Percentiles rank a stretch among this genome's conserved stretches.
phyloP scores from a whole-genome alignment of 495 filamentous ascomycete species.

The Penicillium robsamsonii region DNA sequence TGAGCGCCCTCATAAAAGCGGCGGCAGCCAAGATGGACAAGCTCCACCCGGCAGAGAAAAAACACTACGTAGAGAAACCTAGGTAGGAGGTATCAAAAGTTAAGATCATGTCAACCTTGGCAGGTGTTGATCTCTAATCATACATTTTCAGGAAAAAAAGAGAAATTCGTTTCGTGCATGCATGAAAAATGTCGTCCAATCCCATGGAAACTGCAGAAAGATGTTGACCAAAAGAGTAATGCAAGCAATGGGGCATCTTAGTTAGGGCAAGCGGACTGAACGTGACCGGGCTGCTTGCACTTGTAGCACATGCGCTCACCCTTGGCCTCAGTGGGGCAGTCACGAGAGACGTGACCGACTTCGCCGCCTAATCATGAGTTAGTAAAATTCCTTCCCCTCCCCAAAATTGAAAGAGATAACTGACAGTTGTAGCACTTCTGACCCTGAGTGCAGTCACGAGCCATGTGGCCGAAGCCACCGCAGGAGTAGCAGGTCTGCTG shows the following conservation, averaged over 20 bases:
- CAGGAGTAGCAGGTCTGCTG: slow-evolving; percentile 91
- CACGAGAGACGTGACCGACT: slow-evolving; percentile 88
- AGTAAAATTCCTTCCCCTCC: too few relatives aligned
- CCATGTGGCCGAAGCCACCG: slow-evolving; percentile 95
- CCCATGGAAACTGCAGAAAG: slow-evolving; percentile 24
- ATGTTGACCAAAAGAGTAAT: slow-evolving; percentile 21
- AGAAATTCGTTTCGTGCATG: slow-evolving; percentile 18
- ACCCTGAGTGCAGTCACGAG: slow-evolving; percentile 94
- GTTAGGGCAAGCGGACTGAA: slow-evolving; percentile 89
- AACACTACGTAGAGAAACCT: background rate
- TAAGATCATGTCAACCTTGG: slow-evolving; percentile 13
- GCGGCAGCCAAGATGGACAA: slow-evolving; percentile 22
- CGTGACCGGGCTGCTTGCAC: slow-evolving; percentile 97
- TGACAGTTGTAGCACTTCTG: slow-evolving; percentile 99
- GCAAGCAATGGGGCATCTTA: slow-evolving; percentile 31
- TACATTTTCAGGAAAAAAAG: slow-evolving; percentile 14
- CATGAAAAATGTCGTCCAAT: slow-evolving; percentile 11
- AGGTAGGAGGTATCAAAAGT: slow-evolving; percentile 5
- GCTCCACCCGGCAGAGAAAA: background rate
- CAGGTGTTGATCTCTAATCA: slow-evolving; percentile 16
- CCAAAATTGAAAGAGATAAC: slow-evolving; percentile 27
- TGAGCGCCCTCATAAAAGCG: slow-evolving; percentile 33
- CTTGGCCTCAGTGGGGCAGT: slow-evolving; percentile 86
- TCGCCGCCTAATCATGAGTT: slow-evolving; percentile 60
- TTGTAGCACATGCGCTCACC: slow-evolving; percentile 98